Evolutionary conservation across 225 moss, liverwort and hornwort genomes (phyloP).

Genomic region (Bryoerythrophyllum caledonicum): DNA sequence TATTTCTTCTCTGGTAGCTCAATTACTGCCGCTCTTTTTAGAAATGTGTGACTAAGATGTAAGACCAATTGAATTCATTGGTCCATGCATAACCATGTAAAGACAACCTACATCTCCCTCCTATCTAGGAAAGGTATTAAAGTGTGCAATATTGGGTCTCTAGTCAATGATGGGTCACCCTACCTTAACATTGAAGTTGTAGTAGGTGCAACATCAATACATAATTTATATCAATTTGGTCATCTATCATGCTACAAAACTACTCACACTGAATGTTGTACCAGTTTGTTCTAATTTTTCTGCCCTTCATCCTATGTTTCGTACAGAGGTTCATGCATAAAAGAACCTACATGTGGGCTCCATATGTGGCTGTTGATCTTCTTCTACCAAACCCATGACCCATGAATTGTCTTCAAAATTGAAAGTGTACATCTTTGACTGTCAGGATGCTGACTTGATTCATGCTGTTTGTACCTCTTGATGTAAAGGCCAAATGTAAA

Average conservation of each 20-base stretch:
- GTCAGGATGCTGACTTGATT: not conserved
- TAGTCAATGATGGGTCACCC: too few relatives aligned
- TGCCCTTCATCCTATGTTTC: not conserved
- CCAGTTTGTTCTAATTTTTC: not conserved
- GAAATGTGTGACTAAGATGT: not conserved
- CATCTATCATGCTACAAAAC: not conserved
- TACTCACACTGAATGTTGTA: not conserved
- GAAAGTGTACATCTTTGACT: not conserved
- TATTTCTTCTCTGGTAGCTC: not conserved
- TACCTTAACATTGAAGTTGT: not conserved
- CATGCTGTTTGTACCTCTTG: not conserved
- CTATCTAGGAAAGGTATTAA: too few relatives aligned
- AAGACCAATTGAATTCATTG: too few relatives aligned
- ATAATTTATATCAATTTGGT: not conserved
- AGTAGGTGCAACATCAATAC: not conserved
- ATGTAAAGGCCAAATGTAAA: not conserved
- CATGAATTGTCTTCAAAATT: not conserved
- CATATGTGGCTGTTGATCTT: not conserved
- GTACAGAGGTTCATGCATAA: not conserved
- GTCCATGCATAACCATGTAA: too few relatives aligned
- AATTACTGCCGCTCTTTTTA: not conserved
- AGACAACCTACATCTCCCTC: too few relatives aligned
- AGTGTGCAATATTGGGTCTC: too few relatives aligned
- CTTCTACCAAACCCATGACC: not conserved
- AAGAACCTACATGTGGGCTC: too few relatives aligned